Evolutionary conservation across 371 early-diverging fungal species (phyloP).

Genomic region (Apophysomyces trapeziformis): DNA sequence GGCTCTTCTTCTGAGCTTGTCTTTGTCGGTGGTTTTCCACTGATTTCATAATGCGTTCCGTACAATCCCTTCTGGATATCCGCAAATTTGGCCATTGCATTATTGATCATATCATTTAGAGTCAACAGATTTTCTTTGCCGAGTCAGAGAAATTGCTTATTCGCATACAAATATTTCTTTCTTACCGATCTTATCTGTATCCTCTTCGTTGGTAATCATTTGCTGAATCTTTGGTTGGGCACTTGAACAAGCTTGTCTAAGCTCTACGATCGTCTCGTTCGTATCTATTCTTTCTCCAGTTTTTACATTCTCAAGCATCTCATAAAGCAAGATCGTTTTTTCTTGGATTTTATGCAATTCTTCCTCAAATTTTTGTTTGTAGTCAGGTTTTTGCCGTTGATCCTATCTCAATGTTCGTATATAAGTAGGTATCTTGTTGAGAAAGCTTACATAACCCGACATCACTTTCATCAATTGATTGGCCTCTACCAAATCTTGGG

Average conservation of each 20-base stretch:
- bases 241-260: constrained; percentile 56
- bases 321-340: constrained; percentile 75
- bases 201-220: constrained; percentile 57
- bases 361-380: constrained; percentile 80
- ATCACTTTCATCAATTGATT: constrained; percentile 97
- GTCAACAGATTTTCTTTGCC: constrained; percentile 66
- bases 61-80: constrained; percentile 68
- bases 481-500: constrained; percentile 93
- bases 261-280: constrained; percentile 58
- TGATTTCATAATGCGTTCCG: constrained; percentile 51
- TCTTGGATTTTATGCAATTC: constrained; percentile 85
- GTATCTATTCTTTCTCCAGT: constrained; percentile 62
- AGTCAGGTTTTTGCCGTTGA: constrained; percentile 78
- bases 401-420: constrained; percentile 53
- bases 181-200: constrained; percentile 32
- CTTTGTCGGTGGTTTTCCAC: constrained; percentile 41
- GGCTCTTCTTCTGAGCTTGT: constrained; percentile 28
- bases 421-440: not conserved
- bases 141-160: not conserved
- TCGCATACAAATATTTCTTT: not conserved
- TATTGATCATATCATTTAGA: constrained; percentile 88
- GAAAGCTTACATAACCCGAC: constrained; percentile 85
- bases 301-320: constrained; percentile 73
- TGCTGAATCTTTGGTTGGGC: constrained; percentile 81
- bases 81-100: constrained; percentile 73